Evolutionary conservation across 352 stramenopile species (phyloP).

Genomic region (Globisporangium orthogonon): DNA sequence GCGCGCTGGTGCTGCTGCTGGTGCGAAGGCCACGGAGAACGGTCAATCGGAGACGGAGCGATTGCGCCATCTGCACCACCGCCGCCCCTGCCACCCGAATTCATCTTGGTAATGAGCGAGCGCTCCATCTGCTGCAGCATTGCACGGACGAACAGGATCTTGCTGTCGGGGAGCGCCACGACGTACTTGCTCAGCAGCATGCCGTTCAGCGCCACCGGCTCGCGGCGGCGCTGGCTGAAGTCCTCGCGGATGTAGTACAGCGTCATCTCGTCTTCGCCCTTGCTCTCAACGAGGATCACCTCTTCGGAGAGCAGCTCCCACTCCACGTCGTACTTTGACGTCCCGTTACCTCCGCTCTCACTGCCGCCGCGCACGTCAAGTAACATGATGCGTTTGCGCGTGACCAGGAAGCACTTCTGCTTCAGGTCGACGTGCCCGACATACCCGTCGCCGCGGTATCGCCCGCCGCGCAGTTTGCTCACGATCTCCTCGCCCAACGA

Average conservation of each 20-base stretch:
- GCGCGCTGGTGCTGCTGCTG: constrained; percentile 15
- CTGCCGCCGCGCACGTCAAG: constrained; percentile 52
- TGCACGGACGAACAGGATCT: constrained; percentile 72
- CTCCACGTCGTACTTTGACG: constrained; percentile 66
- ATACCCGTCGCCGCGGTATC: constrained; percentile 77
- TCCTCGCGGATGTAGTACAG: constrained; percentile 80
- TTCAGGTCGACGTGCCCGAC: constrained; percentile 77
- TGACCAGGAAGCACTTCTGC: constrained; percentile 83
- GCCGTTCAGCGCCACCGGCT: constrained; percentile 21
- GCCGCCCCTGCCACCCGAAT: constrained; percentile 16
- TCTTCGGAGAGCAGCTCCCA: constrained; percentile 81
- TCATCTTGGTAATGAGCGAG: constrained; percentile 61
- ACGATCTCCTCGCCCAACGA: constrained; percentile 86
- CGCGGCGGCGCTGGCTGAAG: constrained; percentile 21
- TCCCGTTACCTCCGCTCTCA: background rate
- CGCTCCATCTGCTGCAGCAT: constrained; percentile 86
- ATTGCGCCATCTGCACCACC: constrained; percentile 14
- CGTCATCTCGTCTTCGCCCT: constrained; percentile 19
- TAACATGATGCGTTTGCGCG: constrained; percentile 73
- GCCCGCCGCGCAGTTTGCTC: constrained; percentile 64
- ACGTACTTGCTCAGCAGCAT: constrained; percentile 80
- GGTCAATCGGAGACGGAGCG: constrained; percentile 38
- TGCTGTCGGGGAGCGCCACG: constrained; percentile 63
- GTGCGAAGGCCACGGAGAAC: constrained; percentile 24
- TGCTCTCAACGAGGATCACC: constrained; percentile 71